Evolutionary conservation across 2,329 filamentous ascomycete genomes (phyloP).

Genomic region (Fusarium stilboides): DNA sequence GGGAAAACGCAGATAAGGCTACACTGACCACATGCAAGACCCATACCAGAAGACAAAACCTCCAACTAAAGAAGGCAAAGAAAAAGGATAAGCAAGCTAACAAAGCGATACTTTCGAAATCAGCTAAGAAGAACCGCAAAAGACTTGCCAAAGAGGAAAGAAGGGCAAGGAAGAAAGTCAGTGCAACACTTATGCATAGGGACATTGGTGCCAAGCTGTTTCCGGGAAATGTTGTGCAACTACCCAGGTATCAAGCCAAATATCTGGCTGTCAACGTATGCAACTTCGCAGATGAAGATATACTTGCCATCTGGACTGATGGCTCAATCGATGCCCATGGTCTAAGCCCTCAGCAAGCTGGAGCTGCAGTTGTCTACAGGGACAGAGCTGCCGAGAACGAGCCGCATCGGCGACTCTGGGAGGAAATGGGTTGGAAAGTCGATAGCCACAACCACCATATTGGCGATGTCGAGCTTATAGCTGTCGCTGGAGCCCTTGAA

Average conservation of each 20-base stretch:
- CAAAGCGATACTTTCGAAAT: neutral
- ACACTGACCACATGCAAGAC: neutral
- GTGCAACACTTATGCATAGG: neutral
- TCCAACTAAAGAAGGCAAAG: neutral
- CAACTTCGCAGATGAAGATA: neutral
- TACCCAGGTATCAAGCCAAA: neutral
- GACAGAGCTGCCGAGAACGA: neutral
- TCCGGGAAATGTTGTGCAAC: neutral
- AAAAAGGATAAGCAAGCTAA: neutral
- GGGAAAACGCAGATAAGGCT: neutral
- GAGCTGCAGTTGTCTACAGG: constrained; percentile 6
- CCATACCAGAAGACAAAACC: neutral
- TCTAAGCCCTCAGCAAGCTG: neutral
- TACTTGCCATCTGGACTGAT: constrained; percentile 7
- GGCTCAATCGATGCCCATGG: neutral
- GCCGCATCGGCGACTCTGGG: neutral
- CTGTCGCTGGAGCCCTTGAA: constrained; percentile 10
- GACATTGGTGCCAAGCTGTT: constrained; percentile 1
- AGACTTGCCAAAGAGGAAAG: neutral
- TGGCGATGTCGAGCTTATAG: constrained; percentile 1
- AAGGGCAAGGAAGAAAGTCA: neutral
- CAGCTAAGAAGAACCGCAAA: neutral
- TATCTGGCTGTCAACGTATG: neutral
- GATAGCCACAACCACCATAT: neutral
- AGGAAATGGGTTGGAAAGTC: constrained; percentile 14